These are phyloP conservation scores for Thalassiosira profunda DNA, from an alignment of 108 stramenopile species.

Conservation along the genomic window DNA sequence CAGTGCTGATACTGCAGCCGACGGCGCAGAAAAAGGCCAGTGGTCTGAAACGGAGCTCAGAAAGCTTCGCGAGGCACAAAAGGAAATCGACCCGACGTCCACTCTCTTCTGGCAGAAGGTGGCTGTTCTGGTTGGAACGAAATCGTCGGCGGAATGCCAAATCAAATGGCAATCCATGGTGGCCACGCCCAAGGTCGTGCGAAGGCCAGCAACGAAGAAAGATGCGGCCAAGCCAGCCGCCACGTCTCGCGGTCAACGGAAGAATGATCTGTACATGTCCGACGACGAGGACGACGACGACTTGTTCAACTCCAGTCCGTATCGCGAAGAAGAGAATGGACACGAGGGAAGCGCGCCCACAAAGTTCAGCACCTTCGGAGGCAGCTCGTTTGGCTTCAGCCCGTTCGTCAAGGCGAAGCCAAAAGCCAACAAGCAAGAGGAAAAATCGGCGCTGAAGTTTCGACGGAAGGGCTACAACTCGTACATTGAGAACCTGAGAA, in stretches of 20 bases:
- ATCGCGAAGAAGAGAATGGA: neutral
- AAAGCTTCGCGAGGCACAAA: constrained; percentile 21
- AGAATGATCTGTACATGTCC: neutral
- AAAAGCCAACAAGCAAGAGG: neutral
- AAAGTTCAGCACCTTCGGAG: too few relatives aligned
- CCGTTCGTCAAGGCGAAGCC: constrained; percentile 3
- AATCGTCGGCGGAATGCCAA: constrained; percentile 47
- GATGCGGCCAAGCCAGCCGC: neutral
- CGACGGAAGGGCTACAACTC: constrained; percentile 8
- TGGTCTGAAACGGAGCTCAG: constrained; percentile 1
- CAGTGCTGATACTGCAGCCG: neutral
- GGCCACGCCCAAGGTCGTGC: constrained; percentile 40
- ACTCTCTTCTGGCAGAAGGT: constrained; percentile 61
- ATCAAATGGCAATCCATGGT: constrained; percentile 62
- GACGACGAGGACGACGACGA: neutral
- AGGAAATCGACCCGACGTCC: constrained; percentile 57
- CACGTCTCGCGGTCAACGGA: neutral
- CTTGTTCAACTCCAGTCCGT: constrained; percentile 6
- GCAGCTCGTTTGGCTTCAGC: neutral
- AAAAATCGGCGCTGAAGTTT: neutral
- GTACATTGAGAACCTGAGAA: constrained; percentile 3
- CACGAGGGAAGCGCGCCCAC: neutral
- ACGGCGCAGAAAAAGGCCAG: neutral
- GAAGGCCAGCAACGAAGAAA: constrained; percentile 8
- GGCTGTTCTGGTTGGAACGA: constrained; percentile 32